Evolutionary conservation across 2,329 filamentous ascomycete genomes (phyloP), one percentile per base, ranked within the genome.

Genomic region (Sarocladium kiliense): DNA sequence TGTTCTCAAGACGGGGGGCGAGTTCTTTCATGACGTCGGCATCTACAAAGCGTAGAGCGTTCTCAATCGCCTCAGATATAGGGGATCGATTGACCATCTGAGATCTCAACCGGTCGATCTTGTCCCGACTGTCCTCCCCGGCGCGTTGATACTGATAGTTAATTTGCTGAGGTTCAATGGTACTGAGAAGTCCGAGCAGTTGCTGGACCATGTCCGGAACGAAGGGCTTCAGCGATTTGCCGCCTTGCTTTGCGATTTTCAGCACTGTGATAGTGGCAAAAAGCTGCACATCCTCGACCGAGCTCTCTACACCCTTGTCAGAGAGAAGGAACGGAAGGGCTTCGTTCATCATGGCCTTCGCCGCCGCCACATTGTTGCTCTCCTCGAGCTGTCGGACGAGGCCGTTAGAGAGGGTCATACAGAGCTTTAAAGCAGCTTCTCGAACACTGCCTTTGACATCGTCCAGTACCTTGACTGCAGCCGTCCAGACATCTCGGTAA

Each of bases 401-500:
- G 16, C 89, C 88, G 54, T 89, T 91, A 1, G 91, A 95, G 34
- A 99, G 77, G 0, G 86, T 84, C 67, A 92, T 86, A 64, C 92
- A 96, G 3, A 99, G 79, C 57, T 86, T 85, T 45, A 91, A 79
- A 1, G 94, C 94, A 1, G 91, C 88, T 34, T 81, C 78, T 53
- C 94, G 82, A 3, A 99, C 94, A 1, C 88, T 91, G 7, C 87
- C 88, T 68, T 99, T 99, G 69, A 97, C 95, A 68, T 99, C 94
- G 68, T 99, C 94, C 5, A 97, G 77, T 0, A 99, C 91, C 65
- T 91, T 95, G 69, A 97, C 88, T 0, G 91, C 88, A 26, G 88
- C 84, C 11, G 81, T 82, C 87, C 94, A 97, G 50, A 97, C 91
- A 19, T 91, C 82, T 54, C 86, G 81, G 53, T 97, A 87, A 65